These are phyloP conservation scores for Acer campestre DNA, from an alignment of 345 rosid genomes.

Conservation along the genomic window DNA sequence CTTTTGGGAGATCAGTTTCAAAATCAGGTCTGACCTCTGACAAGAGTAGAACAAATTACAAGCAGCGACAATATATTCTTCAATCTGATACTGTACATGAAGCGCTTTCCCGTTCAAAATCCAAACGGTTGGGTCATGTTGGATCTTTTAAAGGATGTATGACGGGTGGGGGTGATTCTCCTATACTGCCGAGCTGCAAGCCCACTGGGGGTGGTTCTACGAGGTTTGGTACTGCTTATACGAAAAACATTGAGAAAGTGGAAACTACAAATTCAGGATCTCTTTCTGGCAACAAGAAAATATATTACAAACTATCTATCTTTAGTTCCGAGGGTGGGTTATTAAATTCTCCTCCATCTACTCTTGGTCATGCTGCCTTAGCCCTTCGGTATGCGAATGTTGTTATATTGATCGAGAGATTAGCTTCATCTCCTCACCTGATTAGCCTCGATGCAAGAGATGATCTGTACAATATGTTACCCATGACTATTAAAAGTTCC, in stretches of 20 bases:
- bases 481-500: slow-evolving; percentile 39
- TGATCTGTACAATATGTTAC: slow-evolving; percentile 59
- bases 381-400: slow-evolving; percentile 63
- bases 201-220: slow-evolving; percentile 36
- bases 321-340: slow-evolving; percentile 38
- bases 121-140: slow-evolving; percentile 27
- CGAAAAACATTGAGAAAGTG: slow-evolving; percentile 27
- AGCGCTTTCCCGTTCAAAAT: slow-evolving; percentile 34
- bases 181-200: slow-evolving; percentile 31
- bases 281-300: slow-evolving; percentile 22
- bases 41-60: slow-evolving; percentile 22
- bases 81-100: slow-evolving; percentile 20
- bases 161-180: slow-evolving; percentile 39
- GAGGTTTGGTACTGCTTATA: slow-evolving; percentile 30
- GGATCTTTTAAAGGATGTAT: slow-evolving; percentile 54
- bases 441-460: slow-evolving; percentile 49
- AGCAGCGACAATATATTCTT: slow-evolving; percentile 28
- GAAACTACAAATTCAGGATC: slow-evolving; percentile 19
- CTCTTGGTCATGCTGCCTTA: slow-evolving; percentile 66
- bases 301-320: slow-evolving; percentile 39
- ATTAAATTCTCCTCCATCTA: slow-evolving; percentile 43
- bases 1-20: slow-evolving; percentile 30
- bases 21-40: slow-evolving; percentile 20
- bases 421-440: slow-evolving; percentile 48
- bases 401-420: slow-evolving; percentile 54